Conservation (phyloP, 179 eudicot genomes). For the Actinidia arguta region DNA sequence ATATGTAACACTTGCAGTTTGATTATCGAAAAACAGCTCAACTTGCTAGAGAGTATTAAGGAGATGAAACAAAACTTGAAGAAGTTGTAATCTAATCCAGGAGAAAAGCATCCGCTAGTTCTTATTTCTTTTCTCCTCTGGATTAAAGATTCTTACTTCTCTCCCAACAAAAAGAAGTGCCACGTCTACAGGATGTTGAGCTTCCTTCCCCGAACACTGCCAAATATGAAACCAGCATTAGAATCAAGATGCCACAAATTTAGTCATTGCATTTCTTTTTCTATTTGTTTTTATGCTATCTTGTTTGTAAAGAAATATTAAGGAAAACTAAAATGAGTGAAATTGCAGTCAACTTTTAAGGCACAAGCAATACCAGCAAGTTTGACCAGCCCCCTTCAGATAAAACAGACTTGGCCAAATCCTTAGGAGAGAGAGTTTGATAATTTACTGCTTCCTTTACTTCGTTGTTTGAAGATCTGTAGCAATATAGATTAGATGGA, state of each 20-base stretch:
- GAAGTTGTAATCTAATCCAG: too few relatives aligned
- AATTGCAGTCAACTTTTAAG: slow-evolving; percentile 4
- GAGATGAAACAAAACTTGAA: neutral
- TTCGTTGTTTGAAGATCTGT: slow-evolving; percentile 36
- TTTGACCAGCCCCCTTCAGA: slow-evolving; percentile 90
- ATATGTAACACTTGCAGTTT: neutral
- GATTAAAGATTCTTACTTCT: slow-evolving; percentile 54
- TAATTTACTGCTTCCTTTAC: slow-evolving; percentile 65
- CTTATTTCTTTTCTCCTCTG: neutral
- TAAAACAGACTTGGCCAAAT: slow-evolving; percentile 82
- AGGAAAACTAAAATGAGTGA: neutral
- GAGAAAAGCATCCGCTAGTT: neutral
- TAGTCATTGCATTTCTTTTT: neutral
- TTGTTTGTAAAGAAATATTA: neutral
- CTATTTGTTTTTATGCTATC: neutral
- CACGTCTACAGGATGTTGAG: slow-evolving; percentile 58
- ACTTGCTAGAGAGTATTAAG: neutral
- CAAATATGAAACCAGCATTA: slow-evolving; percentile 32
- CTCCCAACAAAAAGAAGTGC: slow-evolving; percentile 81
- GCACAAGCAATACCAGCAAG: slow-evolving; percentile 59
- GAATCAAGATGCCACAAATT: neutral
- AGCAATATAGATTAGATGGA: neutral
- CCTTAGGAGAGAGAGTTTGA: slow-evolving; percentile 78
- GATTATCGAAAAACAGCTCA: neutral
- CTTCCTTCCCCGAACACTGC: slow-evolving; percentile 68